phyloP scores from a whole-genome alignment of 2,329 filamentous ascomycete genomes.

The Venturia aucupariae region DNA sequence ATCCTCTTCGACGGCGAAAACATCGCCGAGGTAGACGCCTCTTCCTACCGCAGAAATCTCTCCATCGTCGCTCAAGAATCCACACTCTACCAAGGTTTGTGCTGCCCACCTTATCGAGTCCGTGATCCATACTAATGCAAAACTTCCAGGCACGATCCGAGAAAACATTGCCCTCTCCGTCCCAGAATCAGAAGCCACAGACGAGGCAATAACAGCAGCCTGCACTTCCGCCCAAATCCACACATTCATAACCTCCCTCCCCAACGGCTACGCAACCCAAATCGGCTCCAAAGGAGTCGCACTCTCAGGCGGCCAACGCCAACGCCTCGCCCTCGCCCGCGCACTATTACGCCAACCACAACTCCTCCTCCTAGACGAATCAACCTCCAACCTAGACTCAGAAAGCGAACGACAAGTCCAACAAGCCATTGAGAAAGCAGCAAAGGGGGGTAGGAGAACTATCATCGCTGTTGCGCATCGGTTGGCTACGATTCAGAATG shows the following conservation, averaged over 20 bases:
- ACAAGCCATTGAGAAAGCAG: slow-evolving; percentile 25
- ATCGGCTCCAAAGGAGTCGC: slow-evolving; percentile 29
- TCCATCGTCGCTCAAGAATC: slow-evolving; percentile 40
- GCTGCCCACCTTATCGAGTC: slow-evolving; percentile 84
- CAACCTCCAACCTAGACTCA: slow-evolving; percentile 25
- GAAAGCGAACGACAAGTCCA: slow-evolving; percentile 28
- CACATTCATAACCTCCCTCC: slow-evolving; percentile 25
- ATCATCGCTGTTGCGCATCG: slow-evolving; percentile 29
- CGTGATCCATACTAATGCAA: slow-evolving; percentile 45
- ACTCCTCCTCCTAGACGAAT: slow-evolving; percentile 29
- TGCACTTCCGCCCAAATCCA: slow-evolving; percentile 30
- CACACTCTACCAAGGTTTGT: slow-evolving; percentile 41
- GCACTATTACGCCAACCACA: slow-evolving; percentile 26
- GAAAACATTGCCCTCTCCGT: slow-evolving; percentile 32
- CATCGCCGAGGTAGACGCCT: slow-evolving; percentile 27
- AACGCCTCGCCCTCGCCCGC: slow-evolving; percentile 26
- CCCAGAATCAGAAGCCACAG: slow-evolving; percentile 33
- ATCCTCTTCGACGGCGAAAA: slow-evolving; percentile 46
- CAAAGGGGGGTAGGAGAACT: slow-evolving; percentile 47
- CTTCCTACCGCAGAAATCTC: slow-evolving; percentile 32
- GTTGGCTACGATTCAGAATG: slow-evolving; percentile 30
- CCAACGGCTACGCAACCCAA: slow-evolving; percentile 35
- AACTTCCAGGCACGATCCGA: slow-evolving; percentile 23
- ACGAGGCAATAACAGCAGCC: slow-evolving; percentile 24
- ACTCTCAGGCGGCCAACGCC: slow-evolving; percentile 28